Base-by-base conservation (phyloP, 2,329 filamentous ascomycete species). In the Nemania sp. region DNA sequence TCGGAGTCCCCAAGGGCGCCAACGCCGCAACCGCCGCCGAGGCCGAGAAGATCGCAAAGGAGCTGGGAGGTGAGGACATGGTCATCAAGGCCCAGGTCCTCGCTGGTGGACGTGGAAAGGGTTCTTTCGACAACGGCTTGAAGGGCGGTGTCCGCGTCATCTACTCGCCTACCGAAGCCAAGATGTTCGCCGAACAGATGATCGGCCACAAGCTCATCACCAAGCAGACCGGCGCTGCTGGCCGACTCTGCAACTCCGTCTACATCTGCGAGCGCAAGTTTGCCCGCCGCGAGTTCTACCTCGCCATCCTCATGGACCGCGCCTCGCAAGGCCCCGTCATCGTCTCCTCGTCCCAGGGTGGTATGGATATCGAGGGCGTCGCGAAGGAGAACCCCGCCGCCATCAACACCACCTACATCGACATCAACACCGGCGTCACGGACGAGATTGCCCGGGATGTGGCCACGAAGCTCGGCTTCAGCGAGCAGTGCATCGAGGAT, bases 201-300 rank as follows among this genome's bases (percentile, higher is more conserved):
- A 98, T 99, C 80, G 95, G 95, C 76, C 94, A 99, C 83, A 97
- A 97, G 82, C 92, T 99, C 80, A 87, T 99, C 81, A 99, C 95
- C 79, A 99, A 99, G 88, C 95, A 99, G 85, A 99, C 95, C 61
- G 95, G 95, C 77, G 91, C 94, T 71, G 86, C 80, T 71, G 95
- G 95, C 75, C 92, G 95, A 78, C 87, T 96, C 77, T 99, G 95
- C 87, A 98, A 91, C 80, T 87, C 93, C 67, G 95, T 99, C 76
- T 98, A 96, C 84, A 98, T 99, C 77, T 96, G 94, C 81, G 95
- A 99, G 86, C 93, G 95, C 86, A 99, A 99, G 85, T 99, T 97
- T 75, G 95, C 95, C 72, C 92, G 95, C 70, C 90, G 95, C 76
- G 95, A 99, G 81, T 99, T 99, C 84, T 99, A 99, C 84, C 89